Evolutionary conservation across 1,284 basidiomycete species (phyloP).

Genomic region (Coniophora puteana): DNA sequence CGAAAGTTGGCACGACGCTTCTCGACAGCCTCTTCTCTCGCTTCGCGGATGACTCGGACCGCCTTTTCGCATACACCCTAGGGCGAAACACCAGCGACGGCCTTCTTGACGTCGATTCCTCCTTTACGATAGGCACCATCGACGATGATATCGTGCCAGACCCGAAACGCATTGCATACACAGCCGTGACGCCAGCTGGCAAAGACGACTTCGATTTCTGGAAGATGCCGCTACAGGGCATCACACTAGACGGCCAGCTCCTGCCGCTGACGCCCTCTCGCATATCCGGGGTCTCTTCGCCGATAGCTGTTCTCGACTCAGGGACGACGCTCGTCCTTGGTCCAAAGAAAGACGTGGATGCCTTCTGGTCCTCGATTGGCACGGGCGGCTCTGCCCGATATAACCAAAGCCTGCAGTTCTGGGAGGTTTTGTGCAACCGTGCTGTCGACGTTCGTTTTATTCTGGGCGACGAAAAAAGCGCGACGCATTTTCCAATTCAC

Average conservation of each 20-base stretch:
- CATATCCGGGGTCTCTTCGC: slow-evolving; percentile 36
- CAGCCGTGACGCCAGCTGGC: slow-evolving; percentile 38
- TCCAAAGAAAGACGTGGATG: slow-evolving; percentile 44
- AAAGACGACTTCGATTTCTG: slow-evolving; percentile 47
- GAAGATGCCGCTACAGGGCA: slow-evolving; percentile 46
- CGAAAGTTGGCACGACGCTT: slow-evolving; percentile 40
- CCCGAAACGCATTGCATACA: slow-evolving; percentile 33
- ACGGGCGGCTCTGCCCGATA: slow-evolving; percentile 34
- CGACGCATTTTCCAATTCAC: slow-evolving; percentile 43
- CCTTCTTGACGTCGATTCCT: slow-evolving; percentile 32
- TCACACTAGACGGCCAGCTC: slow-evolving; percentile 41
- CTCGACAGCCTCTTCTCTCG: slow-evolving; percentile 47
- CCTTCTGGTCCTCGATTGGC: slow-evolving; percentile 47
- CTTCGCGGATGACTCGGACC: slow-evolving; percentile 35
- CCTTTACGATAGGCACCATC: slow-evolving; percentile 49
- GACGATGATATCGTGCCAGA: slow-evolving; percentile 37
- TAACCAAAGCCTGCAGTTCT: slow-evolving; percentile 33
- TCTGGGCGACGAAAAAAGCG: slow-evolving; percentile 37
- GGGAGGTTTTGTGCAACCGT: slow-evolving; percentile 51
- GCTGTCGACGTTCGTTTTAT: slow-evolving; percentile 43
- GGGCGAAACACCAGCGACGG: slow-evolving; percentile 27
- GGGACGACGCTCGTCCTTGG: slow-evolving; percentile 58
- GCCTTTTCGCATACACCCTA: slow-evolving; percentile 52
- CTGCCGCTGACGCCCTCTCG: slow-evolving; percentile 43
- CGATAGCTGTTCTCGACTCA: slow-evolving; percentile 54